Percentiles rank a stretch among this genome's conserved stretches.
phyloP scores from a whole-genome alignment of 1,284 basidiomycete genomes.

The Fomitopsis schrenkii region DNA sequence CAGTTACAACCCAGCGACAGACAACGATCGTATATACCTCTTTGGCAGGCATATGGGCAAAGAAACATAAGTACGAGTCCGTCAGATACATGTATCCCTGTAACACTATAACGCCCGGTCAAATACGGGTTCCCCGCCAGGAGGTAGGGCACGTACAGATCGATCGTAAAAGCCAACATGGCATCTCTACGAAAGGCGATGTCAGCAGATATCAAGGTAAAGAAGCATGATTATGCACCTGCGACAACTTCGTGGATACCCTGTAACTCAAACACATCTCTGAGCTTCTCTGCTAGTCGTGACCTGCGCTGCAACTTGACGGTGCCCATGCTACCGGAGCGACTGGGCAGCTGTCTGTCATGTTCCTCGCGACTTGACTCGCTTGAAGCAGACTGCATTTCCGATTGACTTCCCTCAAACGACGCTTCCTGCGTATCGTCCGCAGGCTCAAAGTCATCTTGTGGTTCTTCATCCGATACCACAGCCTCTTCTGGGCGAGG shows the following conservation, averaged over 20 bases:
- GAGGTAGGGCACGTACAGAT: constrained; percentile 59
- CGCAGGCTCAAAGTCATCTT: constrained; percentile 49
- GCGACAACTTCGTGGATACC: constrained; percentile 80
- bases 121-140: constrained; percentile 8
- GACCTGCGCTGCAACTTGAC: constrained; percentile 67
- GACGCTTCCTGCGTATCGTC: constrained; percentile 18
- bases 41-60: constrained; percentile 88
- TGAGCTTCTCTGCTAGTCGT: constrained; percentile 77
- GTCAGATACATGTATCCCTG: constrained; percentile 98
- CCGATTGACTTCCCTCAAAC: not conserved
- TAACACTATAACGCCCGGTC: constrained; percentile 52
- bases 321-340: constrained; percentile 61
- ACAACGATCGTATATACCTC: constrained; percentile 52
- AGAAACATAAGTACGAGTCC: constrained; percentile 90
- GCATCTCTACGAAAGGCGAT: constrained; percentile 57
- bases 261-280: constrained; percentile 79
- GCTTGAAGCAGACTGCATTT: constrained; percentile 11
- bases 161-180: constrained; percentile 84
- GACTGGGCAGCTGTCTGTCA: constrained; percentile 3
- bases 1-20: not conserved
- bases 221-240: constrained; percentile 41
- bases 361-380: not conserved
- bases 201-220: not conserved
- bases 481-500: constrained; percentile 25
- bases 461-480: constrained; percentile 50